Evolutionary conservation across 768 basidiomycete species (phyloP), one percentile per base, ranked within the genome.

Genomic region (Tylopilus sp.): DNA sequence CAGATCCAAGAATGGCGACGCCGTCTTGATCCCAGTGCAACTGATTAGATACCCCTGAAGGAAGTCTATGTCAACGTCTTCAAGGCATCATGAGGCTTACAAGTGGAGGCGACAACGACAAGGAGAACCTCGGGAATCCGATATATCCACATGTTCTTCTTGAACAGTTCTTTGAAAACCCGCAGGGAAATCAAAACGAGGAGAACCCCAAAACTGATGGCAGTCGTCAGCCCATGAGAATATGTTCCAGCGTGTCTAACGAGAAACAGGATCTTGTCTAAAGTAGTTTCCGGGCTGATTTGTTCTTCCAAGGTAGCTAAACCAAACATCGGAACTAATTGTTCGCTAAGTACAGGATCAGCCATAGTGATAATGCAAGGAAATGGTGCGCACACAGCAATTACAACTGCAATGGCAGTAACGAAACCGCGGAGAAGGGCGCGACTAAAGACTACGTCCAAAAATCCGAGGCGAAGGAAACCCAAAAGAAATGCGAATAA

Each of bases 361-460:
- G 11, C 28, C 22, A 21, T 39, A 25, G 30, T 11, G 31, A n/a
- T 18, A 12, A 20, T 46, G n/a, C n/a, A n/a, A 26, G 30, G 30
- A 26, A 23, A 35, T 4, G 6, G 22, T 3, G 72, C 85, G 43
- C 57, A 89, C 88, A 92, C 83, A 65, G 86, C 76, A 60, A 98
- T 95, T 39, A 98, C 85, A 7, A 88, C 78, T 1, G 87, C 90
- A 23, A 94, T 79, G 15, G 93, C 91, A 1, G 85, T 83, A 40
- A 95, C 80, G 64, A 95, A 95, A 3, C 94, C 94, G 26, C 89
- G 80, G 48, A 95, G 76, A 15, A 95, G 76, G 4, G 93, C 91
- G 47, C 92, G 83, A 60, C 90, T 92, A 25, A 98, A 78, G 6
- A 95, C 88, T 12, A 95, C 94, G 65, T 98, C 94, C 47, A 95